These are phyloP conservation scores for Erucastrum elatum DNA, from an alignment of 345 rosid species.

Conservation along the genomic window DNA sequence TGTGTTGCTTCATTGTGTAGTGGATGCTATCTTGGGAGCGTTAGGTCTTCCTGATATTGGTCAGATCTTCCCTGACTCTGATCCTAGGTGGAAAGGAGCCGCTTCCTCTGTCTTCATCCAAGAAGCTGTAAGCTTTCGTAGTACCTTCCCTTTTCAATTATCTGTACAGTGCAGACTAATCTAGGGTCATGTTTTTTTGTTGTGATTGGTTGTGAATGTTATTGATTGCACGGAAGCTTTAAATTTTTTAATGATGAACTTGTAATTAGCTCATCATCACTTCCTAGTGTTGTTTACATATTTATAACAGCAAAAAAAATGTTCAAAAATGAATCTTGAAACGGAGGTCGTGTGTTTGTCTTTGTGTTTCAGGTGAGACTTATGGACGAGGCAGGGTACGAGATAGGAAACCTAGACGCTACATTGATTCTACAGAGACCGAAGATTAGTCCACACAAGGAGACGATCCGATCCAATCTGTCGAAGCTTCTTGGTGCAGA, in stretches of 20 bases:
- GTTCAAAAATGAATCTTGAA: not conserved
- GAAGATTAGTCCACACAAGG: constrained; percentile 86
- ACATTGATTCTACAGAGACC: constrained; percentile 89
- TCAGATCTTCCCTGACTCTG: constrained; percentile 90
- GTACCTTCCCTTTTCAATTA: not conserved
- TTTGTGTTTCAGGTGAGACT: constrained; percentile 57
- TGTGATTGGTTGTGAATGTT: not conserved
- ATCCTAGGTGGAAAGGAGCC: constrained; percentile 98
- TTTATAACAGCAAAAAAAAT: not conserved
- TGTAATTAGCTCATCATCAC: not conserved
- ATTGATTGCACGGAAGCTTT: not conserved
- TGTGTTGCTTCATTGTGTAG: constrained; percentile 96
- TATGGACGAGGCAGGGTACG: constrained; percentile 89
- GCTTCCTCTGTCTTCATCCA: constrained; percentile 79
- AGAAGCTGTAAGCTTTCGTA: constrained; percentile 83
- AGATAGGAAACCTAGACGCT: constrained; percentile 90
- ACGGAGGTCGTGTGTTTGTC: not conserved
- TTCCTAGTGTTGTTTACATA: not conserved
- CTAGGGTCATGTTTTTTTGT: too few relatives aligned
- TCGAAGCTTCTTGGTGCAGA: constrained; percentile 81
- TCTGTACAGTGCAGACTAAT: too few relatives aligned
- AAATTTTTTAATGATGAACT: not conserved
- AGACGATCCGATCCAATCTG: constrained; percentile 65
- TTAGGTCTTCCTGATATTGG: constrained; percentile 98
- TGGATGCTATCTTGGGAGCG: constrained; percentile 96